Evolutionary conservation across 441 rosid species (phyloP).

Genomic region (Eruca vesicaria): DNA sequence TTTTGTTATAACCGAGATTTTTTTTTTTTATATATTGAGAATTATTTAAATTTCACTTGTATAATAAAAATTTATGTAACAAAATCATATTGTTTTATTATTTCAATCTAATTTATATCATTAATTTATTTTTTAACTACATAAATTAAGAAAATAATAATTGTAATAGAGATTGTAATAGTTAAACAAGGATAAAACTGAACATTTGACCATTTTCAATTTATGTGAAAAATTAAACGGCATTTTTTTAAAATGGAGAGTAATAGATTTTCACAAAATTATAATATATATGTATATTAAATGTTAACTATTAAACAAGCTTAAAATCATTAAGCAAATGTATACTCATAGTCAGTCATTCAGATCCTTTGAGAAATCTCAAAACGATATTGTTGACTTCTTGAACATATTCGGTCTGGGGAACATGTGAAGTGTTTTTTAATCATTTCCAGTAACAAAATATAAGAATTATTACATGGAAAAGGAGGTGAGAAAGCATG

Average conservation of each 20-base stretch:
- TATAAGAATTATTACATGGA: not conserved
- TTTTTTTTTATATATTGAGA: no score
- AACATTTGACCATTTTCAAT: no score
- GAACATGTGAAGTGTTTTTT: constrained; percentile 56
- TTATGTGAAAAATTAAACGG: no score
- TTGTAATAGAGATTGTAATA: no score
- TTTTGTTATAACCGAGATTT: not conserved
- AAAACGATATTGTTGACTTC: constrained; percentile 48
- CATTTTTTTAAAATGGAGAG: no score
- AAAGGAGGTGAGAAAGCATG: not conserved
- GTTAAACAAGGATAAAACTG: no score
- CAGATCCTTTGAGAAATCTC: constrained; percentile 40
- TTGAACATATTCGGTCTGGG: constrained; percentile 50
- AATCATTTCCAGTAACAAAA: constrained; percentile 41
- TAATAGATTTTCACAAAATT: not conserved
- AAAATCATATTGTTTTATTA: no score
- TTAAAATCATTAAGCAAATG: not conserved
- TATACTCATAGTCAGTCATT: not conserved
- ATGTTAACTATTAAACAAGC: not conserved
- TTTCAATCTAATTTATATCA: no score
- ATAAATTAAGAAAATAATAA: no score
- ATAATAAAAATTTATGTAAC: no score
- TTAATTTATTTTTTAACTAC: no score
- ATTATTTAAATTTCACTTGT: not conserved
- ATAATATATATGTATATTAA: not conserved